These are phyloP conservation scores for Aspergillus bombycis DNA, from an alignment of 2,329 filamentous ascomycete genomes.

Conservation along the genomic window DNA sequence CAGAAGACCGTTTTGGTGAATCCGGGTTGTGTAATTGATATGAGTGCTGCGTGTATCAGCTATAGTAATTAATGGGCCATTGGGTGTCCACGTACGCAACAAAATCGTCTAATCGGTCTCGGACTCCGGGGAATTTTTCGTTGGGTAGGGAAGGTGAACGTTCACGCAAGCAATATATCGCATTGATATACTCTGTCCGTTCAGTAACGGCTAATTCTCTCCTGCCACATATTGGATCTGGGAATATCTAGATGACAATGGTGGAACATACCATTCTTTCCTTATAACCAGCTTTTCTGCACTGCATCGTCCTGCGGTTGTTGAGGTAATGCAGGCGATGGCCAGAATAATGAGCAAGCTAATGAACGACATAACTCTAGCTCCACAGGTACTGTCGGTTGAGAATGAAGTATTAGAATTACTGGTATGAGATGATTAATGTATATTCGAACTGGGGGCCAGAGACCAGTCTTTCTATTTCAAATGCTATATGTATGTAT, in stretches of 20 bases:
- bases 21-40: conserved; percentile 30
- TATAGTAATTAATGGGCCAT: not conserved
- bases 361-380: not conserved
- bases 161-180: conserved; percentile 27
- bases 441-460: not conserved
- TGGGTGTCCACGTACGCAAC: conserved; percentile 26
- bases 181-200: conserved; percentile 29
- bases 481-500: not conserved
- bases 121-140: conserved; percentile 27
- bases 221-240: conserved; percentile 16
- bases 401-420: not conserved
- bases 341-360: not conserved
- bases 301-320: not conserved
- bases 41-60: conserved; percentile 20
- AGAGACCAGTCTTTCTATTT: not conserved
- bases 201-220: conserved; percentile 20
- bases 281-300: not conserved
- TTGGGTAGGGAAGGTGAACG: conserved; percentile 23
- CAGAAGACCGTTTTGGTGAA: conserved; percentile 24
- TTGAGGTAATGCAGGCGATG: not conserved
- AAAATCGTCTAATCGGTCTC: conserved; percentile 32
- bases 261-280: not conserved
- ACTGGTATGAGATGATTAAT: not conserved
- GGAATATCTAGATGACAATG: not conserved
- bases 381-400: not conserved